Evolutionary conservation across 768 basidiomycete species (phyloP), one percentile per base, ranked within the genome.

Genomic region (Boletus subcaerulescens): DNA sequence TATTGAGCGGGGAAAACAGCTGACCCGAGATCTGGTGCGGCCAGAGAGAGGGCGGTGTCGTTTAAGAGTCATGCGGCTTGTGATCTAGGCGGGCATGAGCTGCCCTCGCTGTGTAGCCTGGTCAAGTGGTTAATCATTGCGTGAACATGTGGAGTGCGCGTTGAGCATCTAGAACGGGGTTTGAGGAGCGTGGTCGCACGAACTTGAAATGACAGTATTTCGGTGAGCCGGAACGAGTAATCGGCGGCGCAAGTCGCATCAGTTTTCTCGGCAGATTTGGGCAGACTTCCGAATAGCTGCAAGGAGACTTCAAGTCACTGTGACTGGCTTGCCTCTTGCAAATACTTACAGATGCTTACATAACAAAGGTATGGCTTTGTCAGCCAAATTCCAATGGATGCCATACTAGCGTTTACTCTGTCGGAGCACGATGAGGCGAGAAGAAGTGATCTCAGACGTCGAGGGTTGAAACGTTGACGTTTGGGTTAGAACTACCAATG

Each of bases 141-240:
- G 57, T 50, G 64, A 60, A 69, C 67, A 70, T 72, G 69, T 68
- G 69, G 69, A 61, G 46, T 63, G 60, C 61, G 68, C 70, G 52
- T 70, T 69, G 68, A 59, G 62, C 60, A 50, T 56, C 60, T 51
- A 53, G 56, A 68, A 56, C 57, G 62, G 64, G 68, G 66, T 64
- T 57, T 60, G 56, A 61, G 51, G 60, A 55, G 50, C 58, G 53
- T 70, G 64, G 59, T 42, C 53, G 52, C 41, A 57, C 50, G 59
- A n/a, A n/a, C n/a, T n/a, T n/a, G n/a, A 60, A 54, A 56, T 59
- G 54, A 33, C 43, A 53, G 52, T 57, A 61, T 55, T 54, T 56
- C 63, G 35, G 53, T 50, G 55, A 50, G 52, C 24, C 40, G 50
- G 55, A 54, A 53, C 18, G 45, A 45, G 45, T 50, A 46, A 24